These are phyloP conservation scores for Polytrichum formosum DNA, from an alignment of 225 moss, liverwort and hornwort genomes.

Conservation along the genomic window DNA sequence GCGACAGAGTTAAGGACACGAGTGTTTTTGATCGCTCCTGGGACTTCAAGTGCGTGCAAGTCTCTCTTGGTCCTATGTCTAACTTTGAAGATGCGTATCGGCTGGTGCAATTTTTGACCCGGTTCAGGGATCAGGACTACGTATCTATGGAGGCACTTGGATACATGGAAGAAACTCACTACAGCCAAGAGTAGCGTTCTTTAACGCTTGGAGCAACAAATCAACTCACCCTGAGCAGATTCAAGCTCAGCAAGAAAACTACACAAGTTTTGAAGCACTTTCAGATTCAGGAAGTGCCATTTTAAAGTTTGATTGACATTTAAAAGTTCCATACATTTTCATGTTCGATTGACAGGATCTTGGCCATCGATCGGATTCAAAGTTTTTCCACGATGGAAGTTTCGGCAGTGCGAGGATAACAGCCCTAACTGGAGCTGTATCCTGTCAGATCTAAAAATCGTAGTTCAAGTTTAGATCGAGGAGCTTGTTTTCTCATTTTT, in stretches of 20 bases:
- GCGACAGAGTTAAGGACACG: slow-evolving; percentile 35
- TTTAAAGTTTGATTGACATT: neutral
- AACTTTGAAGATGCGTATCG: slow-evolving; percentile 81
- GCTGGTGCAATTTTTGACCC: slow-evolving; percentile 67
- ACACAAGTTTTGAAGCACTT: neutral
- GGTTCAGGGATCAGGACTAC: slow-evolving; percentile 71
- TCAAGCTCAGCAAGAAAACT: neutral
- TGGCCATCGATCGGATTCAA: neutral
- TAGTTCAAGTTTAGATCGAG: too few relatives aligned
- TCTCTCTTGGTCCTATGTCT: slow-evolving; percentile 69
- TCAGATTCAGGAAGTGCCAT: neutral
- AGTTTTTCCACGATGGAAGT: neutral
- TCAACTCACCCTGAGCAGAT: neutral
- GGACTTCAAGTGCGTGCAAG: slow-evolving; percentile 44
- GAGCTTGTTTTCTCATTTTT: too few relatives aligned
- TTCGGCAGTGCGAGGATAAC: too few relatives aligned
- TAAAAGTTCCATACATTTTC: neutral
- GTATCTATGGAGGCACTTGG: slow-evolving; percentile 28
- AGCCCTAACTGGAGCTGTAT: too few relatives aligned
- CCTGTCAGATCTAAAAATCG: too few relatives aligned
- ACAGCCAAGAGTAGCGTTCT: neutral
- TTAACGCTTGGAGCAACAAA: neutral
- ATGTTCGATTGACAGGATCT: neutral
- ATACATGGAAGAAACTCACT: slow-evolving; percentile 25
- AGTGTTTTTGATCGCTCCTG: slow-evolving; percentile 51